These are phyloP conservation scores for Desmodesmus armatus DNA, from an alignment of 139 green algal genomes.

Conservation along the genomic window DNA sequence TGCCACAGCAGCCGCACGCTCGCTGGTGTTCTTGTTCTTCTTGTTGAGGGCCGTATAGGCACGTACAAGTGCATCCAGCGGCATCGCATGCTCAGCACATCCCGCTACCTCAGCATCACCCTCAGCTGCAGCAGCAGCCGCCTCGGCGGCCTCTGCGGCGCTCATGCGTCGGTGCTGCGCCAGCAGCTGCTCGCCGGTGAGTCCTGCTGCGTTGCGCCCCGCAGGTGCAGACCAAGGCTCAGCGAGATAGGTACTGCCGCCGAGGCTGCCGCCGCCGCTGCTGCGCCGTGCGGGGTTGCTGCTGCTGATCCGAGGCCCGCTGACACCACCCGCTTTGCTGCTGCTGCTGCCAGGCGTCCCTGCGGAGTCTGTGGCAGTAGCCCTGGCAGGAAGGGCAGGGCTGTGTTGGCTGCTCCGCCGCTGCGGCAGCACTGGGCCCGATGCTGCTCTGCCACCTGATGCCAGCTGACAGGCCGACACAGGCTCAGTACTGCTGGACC, in stretches of 20 bases:
- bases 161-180: conserved; percentile 22
- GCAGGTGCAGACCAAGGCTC: conserved; percentile 20
- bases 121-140: conserved; percentile 4
- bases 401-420: not conserved
- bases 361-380: too few relatives aligned
- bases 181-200: conserved; percentile 26
- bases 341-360: too few relatives aligned
- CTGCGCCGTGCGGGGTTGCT: not conserved
- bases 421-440: not conserved
- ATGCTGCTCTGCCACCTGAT: not conserved
- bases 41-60: conserved; percentile 22
- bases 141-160: conserved; percentile 26
- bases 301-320: not conserved
- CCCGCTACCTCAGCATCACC: not conserved
- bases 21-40: not conserved
- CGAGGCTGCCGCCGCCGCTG: not conserved
- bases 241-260: not conserved
- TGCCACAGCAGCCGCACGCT: conserved; percentile 5
- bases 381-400: not conserved
- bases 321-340: too few relatives aligned
- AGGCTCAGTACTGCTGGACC: conserved; percentile 3
- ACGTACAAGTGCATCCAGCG: conserved; percentile 18
- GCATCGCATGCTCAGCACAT: not conserved
- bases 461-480: not conserved
- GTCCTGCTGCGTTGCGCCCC: conserved; percentile 2